Percentiles rank a stretch among this genome's conserved stretches.
Conservation (phyloP, 345 rosid genomes). For the Crucihimalaya himalaica region DNA sequence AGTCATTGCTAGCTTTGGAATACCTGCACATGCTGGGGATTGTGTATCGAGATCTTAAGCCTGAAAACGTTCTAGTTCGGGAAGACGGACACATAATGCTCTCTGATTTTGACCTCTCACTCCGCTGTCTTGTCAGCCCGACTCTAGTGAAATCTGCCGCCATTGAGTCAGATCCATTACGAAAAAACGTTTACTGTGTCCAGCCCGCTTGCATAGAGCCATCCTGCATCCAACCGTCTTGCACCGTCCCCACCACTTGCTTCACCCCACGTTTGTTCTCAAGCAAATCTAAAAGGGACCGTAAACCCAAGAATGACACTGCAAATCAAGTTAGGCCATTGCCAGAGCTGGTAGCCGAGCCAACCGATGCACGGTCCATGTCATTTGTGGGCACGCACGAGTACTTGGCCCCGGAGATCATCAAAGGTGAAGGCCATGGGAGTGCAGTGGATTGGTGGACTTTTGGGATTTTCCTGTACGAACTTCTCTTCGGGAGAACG, state of each 20-base stretch:
- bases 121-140: constrained; percentile 81
- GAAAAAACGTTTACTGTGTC: constrained; percentile 71
- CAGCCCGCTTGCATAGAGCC: constrained; percentile 89
- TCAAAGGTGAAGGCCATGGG: constrained; percentile 95
- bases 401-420: constrained; percentile 88
- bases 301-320: constrained; percentile 67
- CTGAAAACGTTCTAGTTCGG: constrained; percentile 74
- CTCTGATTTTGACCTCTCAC: constrained; percentile 81
- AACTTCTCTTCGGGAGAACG: constrained; percentile 84
- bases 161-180: constrained; percentile 63
- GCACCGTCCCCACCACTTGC: constrained; percentile 82
- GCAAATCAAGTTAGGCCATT: constrained; percentile 78
- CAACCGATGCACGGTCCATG: constrained; percentile 91
- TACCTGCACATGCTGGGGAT: constrained; percentile 82
- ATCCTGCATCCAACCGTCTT: constrained; percentile 83
- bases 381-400: constrained; percentile 94
- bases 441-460: constrained; percentile 99
- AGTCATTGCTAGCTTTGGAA: constrained; percentile 68
- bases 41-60: constrained; percentile 78
- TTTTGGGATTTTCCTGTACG: constrained; percentile 81
- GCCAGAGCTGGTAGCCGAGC: constrained; percentile 93
- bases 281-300: constrained; percentile 77
- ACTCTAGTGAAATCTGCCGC: constrained; percentile 68
- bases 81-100: constrained; percentile 86
- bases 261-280: constrained; percentile 85